Evolutionary conservation across 2,329 filamentous ascomycete species (phyloP), one percentile per base, ranked within the genome.

Genomic region (Nemania abortiva): DNA sequence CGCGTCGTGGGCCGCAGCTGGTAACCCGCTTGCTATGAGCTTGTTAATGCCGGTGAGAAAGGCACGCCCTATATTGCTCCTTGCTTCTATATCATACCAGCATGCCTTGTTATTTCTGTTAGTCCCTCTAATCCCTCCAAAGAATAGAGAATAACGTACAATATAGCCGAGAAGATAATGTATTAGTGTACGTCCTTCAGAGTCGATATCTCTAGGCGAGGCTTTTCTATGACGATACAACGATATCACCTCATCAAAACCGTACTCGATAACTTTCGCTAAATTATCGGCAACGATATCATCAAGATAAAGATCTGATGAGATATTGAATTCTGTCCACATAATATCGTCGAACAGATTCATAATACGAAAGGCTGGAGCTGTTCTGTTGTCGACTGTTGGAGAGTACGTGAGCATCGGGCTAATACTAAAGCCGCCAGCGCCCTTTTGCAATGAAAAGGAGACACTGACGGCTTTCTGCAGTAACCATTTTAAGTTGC

Each of bases 201-300:
- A 62, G 58, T 52, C 45, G 34, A 62, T 62, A 20, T 62, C 58
- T 34, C 47, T 37, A 10, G 58, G 42, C 6, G 58, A 62, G 6
- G 58, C 42, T 62, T 52, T 53, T 42, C 53, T 18, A 13, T 15
- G n/a, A 55, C 53, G 29, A 55, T 37, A 55, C 37, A 55, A n/a
- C 9, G 29, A 34, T 37, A 55, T 22, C 18, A 55, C 31, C 31
- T 20, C 31, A 11, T 55, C 31, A 22, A 55, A 55, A 9, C 53
- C 7, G 31, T 39, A 3, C 18, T 39, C 31, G n/a, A 55, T 39
- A 18, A 39, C 31, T 55, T n/a, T n/a, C 5, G 42, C n/a, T n/a
- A n/a, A n/a, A n/a, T n/a, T 15, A 47, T 47, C n/a, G 42, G 13
- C 4, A 37, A 22, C 27, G 29, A 22, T 55, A 11, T 6, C n/a